Percentiles rank a stretch among this genome's conserved stretches.
Conservation (phyloP, 257 asterid genomes). For the Phtheirospermum japonicum region DNA sequence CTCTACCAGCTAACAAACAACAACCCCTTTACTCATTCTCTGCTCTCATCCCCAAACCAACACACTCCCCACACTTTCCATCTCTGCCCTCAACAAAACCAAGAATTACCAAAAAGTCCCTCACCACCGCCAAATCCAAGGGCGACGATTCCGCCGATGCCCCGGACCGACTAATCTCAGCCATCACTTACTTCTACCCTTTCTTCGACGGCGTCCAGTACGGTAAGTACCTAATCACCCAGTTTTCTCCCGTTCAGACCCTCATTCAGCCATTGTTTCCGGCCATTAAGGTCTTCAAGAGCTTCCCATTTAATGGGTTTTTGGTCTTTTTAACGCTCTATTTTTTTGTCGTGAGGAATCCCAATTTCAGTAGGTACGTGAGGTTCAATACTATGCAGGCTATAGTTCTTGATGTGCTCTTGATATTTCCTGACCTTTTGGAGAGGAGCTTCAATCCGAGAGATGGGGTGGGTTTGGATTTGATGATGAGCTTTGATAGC, state of each 20-base stretch:
- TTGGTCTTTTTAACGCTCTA: constrained; percentile 71
- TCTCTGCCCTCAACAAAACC: constrained; percentile 27
- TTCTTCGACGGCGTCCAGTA: constrained; percentile 96
- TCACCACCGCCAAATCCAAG: constrained; percentile 8
- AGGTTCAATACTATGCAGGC: constrained; percentile 99
- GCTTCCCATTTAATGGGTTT: constrained; percentile 86
- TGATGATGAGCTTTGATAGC: constrained; percentile 85
- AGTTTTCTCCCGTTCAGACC: constrained; percentile 64
- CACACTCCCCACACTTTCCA: constrained; percentile 28
- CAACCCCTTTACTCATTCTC: constrained; percentile 26
- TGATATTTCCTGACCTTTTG: constrained; percentile 89
- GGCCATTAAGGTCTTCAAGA: constrained; percentile 78
- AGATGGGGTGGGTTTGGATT: constrained; percentile 84
- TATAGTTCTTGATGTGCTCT: constrained; percentile 85
- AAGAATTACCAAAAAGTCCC: constrained; percentile 27
- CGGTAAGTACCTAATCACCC: constrained; percentile 79
- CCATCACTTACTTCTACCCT: constrained; percentile 71
- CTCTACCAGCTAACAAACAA: constrained; percentile 17
- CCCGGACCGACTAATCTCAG: constrained; percentile 1
- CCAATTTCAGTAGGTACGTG: constrained; percentile 88
- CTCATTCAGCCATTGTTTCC: constrained; percentile 80
- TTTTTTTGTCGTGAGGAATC: constrained; percentile 83
- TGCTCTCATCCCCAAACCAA: constrained; percentile 12
- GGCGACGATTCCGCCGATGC: constrained; percentile 6
- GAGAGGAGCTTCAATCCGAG: constrained; percentile 78